Evolutionary conservation across 2,329 filamentous ascomycete species (phyloP), one percentile per base, ranked within the genome.

Genomic region (Diplodia scrobiculata): DNA sequence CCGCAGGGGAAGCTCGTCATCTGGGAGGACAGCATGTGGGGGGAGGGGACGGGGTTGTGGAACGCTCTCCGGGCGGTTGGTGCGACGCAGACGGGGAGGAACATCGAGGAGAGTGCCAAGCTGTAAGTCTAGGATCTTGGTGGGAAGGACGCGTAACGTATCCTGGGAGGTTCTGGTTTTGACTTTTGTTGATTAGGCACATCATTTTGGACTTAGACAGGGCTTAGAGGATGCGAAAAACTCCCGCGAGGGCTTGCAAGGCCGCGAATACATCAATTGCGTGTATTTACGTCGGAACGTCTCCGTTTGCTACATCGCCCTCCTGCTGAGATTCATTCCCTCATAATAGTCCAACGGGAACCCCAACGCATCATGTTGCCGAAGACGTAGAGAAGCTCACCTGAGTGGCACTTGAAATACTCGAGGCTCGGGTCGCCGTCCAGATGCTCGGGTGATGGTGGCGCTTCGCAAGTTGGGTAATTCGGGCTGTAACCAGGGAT

Each of bases 41-140:
- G 82, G 2, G 77, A 81, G 48, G 82, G 81, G 0, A 66, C 84
- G 21, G 70, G 73, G 54, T 76, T 84, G 2, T 86, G 84, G 84
- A 72, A 80, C 53, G 69, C 73, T 0, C 68, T 82, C 67, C 72
- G 71, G 66, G 68, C 67, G 21, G 72, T 68, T 4, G 71, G 72
- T 63, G n/a, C 51, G 21, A 64, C 67, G 45, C 29, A 52, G 47
- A 10, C 13, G 41, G 59, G 41, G 14, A 45, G 53, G 19, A 60
- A 13, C 13, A 52, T 48, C 11, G 53, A 65, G 11, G 50, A 55
- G 51, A 45, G 53, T 19, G 59, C 66, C 51, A 67, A 67, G 32
- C 58, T 67, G 66, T 67, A 65, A 67, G 59, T 67, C 41, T 14
- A 47, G 47, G 48, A 25, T 50, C 29, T 50, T 50, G 27, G 10